Conservation (phyloP, 2,329 filamentous ascomycete genomes). For the Diaporthe citrichinensis region DNA sequence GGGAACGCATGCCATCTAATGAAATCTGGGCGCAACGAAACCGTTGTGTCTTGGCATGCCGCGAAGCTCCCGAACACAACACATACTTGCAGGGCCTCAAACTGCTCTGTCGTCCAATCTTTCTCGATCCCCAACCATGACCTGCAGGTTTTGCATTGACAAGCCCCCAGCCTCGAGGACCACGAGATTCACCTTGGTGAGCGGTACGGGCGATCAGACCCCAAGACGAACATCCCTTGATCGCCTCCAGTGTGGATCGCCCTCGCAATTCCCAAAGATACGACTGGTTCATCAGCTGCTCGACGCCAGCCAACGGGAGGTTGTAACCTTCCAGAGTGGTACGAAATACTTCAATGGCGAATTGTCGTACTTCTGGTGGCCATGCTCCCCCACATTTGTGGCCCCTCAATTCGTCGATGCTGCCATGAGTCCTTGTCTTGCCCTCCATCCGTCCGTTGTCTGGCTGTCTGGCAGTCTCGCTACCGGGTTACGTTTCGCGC, state of each 20-base stretch:
- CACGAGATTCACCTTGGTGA: slow-evolving; percentile 14
- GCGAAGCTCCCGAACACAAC: slow-evolving; percentile 25
- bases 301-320: slow-evolving; percentile 9
- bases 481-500: slow-evolving; percentile 19
- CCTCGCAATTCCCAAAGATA: slow-evolving; percentile 29
- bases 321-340: slow-evolving; percentile 7
- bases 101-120: slow-evolving; percentile 29
- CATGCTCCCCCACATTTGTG: slow-evolving; percentile 22
- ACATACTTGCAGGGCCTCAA: slow-evolving; percentile 8
- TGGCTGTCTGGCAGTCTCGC: slow-evolving; percentile 23
- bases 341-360: slow-evolving; percentile 23
- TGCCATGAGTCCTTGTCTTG: slow-evolving; percentile 16
- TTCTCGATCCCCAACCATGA: slow-evolving; percentile 15
- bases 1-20: slow-evolving; percentile 34
- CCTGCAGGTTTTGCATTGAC: slow-evolving; percentile 34
- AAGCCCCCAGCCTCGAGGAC: slow-evolving; percentile 16
- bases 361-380: slow-evolving; percentile 11
- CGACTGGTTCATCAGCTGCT: slow-evolving; percentile 28
- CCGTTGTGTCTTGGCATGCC: slow-evolving; percentile 29
- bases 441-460: slow-evolving; percentile 27
- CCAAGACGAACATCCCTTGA: slow-evolving; percentile 26
- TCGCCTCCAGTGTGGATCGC: slow-evolving; percentile 13
- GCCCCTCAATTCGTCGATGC: slow-evolving; percentile 8
- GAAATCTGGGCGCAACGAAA: slow-evolving; percentile 28
- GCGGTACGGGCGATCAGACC: slow-evolving; percentile 26